Evolutionary conservation across 805 yeast species (phyloP), one percentile per base, ranked within the genome.

Genomic region (Ogataea neopini): DNA sequence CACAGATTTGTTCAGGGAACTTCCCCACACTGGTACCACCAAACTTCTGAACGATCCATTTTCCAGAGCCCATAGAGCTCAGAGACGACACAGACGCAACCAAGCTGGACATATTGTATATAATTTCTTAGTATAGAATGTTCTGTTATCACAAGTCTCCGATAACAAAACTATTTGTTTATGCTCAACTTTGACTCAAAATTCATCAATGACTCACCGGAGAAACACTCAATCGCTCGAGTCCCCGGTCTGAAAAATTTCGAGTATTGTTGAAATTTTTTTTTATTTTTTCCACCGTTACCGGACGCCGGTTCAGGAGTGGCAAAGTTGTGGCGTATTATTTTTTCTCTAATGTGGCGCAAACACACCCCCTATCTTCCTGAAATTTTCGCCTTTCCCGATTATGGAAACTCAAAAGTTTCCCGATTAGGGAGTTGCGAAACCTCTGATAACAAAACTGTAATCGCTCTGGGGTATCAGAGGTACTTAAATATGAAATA

Each of bases 1-100:
- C 86, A 22, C 89, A 90, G 46, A 94, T 94, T 54, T 84, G 79
- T 43, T 77, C 82, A 8, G 97, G 88, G 67, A 94, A 91, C 66
- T 94, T 94, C 18, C 99, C 99, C 26, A 94, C 97, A 40, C 94
- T 84, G 13, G 99, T 94, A 45, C 99, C 99, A 41, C 99, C 99
- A 61, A 88, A 94, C 68, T 94, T 94, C 67, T 94, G 99, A 6
- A 94, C 86, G 3, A 86, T 67, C 91, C 92, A 85, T 14, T 79
- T 79, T 14, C 59, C 59, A 2, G 59, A 38, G 4, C 53, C 48
- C 5, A 57, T 39, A 3, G 65, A 59, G 10, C 34, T 42, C 23
- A 56, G 44, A 4, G 60, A 56, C 39, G 57, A 40, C 25, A 60
- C 51, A 5, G 67, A 61, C 14, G 52, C 52, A 14, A 60, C 53